Percentiles rank a stretch among this genome's conserved stretches.
Conservation (phyloP, 2,329 filamentous ascomycete species). For the Neocatenulostroma microsporum region DNA sequence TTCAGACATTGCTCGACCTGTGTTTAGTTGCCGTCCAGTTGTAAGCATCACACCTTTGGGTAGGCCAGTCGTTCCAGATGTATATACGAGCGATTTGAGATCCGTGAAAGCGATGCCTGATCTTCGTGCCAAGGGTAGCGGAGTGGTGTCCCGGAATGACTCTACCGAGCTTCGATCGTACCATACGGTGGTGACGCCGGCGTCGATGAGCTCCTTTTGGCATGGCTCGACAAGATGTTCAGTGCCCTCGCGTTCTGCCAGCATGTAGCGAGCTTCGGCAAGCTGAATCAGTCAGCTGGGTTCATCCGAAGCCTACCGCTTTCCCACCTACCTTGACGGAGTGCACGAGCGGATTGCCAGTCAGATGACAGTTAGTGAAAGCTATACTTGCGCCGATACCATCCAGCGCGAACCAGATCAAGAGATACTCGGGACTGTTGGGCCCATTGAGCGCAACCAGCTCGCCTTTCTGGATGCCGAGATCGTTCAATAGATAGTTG, state of each 20-base stretch:
- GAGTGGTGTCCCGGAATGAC: conserved; percentile 14
- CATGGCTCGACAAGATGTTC: conserved; percentile 19
- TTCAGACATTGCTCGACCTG: conserved; percentile 52
- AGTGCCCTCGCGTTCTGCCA: conserved; percentile 21
- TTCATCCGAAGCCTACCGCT: neutral
- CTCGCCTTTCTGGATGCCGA: conserved; percentile 31
- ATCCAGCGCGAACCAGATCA: conserved; percentile 52
- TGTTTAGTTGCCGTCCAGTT: conserved; percentile 18
- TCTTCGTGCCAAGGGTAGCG: conserved; percentile 17
- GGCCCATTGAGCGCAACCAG: conserved; percentile 29
- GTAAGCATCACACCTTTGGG: conserved; percentile 24
- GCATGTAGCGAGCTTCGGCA: conserved; percentile 17
- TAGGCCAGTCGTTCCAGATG: conserved; percentile 53
- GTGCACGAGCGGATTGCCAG: conserved; percentile 27
- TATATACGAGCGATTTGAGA: conserved; percentile 69
- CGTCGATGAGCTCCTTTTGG: conserved; percentile 13
- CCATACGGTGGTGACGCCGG: conserved; percentile 17
- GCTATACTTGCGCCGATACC: conserved; percentile 30
- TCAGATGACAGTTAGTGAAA: conserved; percentile 30
- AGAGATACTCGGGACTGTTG: conserved; percentile 29
- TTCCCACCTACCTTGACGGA: conserved; percentile 29
- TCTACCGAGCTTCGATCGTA: conserved; percentile 19
- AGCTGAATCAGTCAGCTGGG: conserved; percentile 13
- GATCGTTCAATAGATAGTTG: conserved; percentile 59
- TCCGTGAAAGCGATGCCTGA: conserved; percentile 29